Percentiles rank a stretch among this genome's conserved stretches.
phyloP scores from a whole-genome alignment of 345 rosid species.

The Ceriops decandra region DNA sequence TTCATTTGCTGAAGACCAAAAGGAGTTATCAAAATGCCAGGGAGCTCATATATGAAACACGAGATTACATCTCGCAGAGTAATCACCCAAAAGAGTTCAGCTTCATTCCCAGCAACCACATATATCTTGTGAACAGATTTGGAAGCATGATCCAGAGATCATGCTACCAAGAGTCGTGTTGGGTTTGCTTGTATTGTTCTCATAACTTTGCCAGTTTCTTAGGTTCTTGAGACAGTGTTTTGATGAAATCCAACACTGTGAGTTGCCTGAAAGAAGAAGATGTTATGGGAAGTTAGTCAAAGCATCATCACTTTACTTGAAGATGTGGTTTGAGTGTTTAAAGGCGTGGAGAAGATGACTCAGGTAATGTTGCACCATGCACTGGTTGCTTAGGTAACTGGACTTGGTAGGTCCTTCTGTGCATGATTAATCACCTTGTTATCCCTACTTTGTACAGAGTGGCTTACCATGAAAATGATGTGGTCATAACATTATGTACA shows the following conservation, averaged over 20 bases:
- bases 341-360: neutral
- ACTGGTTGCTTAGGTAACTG: too few species aligned
- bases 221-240: slow-evolving; percentile 35
- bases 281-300: neutral
- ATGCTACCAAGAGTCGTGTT: slow-evolving; percentile 62
- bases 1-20: slow-evolving; percentile 57
- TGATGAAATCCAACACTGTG: slow-evolving; percentile 54
- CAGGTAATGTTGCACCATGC: neutral
- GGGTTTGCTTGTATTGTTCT: slow-evolving; percentile 57
- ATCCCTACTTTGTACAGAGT: neutral
- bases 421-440: neutral
- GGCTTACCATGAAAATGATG: neutral
- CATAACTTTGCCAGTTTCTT: slow-evolving; percentile 37
- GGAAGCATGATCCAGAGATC: slow-evolving; percentile 55
- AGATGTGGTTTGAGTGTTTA: too few species aligned
- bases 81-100: slow-evolving; percentile 66
- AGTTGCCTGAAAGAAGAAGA: slow-evolving; percentile 44
- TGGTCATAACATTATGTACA: neutral
- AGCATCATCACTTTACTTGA: too few species aligned
- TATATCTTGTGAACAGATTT: slow-evolving; percentile 67
- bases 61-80: slow-evolving; percentile 83
- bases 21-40: slow-evolving; percentile 49
- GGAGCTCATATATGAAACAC: slow-evolving; percentile 75
- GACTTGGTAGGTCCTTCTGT: too few species aligned
- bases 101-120: slow-evolving; percentile 41